Conservation (phyloP, 768 basidiomycete species). For the Gyrodon lividus region DNA sequence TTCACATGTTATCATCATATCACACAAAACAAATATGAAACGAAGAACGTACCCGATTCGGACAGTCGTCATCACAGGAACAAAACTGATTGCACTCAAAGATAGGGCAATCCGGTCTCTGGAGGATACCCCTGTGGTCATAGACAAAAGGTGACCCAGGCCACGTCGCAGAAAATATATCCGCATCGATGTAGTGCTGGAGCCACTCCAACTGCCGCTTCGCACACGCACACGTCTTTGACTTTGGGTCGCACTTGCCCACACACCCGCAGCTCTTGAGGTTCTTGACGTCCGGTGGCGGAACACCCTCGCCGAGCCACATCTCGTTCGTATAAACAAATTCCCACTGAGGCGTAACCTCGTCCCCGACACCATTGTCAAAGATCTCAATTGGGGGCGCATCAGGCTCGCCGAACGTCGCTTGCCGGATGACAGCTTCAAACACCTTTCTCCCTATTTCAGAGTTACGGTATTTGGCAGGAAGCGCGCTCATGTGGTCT, state of each 20-base stretch:
- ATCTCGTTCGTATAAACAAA: slow-evolving; percentile 85
- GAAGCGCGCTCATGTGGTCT: slow-evolving; percentile 61
- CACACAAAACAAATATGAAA: background rate
- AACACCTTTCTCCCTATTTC: slow-evolving; percentile 53
- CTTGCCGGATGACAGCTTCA: slow-evolving; percentile 62
- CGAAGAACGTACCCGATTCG: slow-evolving; percentile 58
- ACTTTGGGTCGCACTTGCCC: slow-evolving; percentile 73
- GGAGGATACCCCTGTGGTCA: slow-evolving; percentile 57
- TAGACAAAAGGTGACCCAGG: slow-evolving; percentile 64
- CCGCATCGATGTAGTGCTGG: slow-evolving; percentile 16
- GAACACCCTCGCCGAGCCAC: slow-evolving; percentile 70
- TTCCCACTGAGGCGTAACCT: slow-evolving; percentile 78
- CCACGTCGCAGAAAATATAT: slow-evolving; percentile 30
- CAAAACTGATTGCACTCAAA: slow-evolving; percentile 88
- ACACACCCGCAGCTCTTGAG: slow-evolving; percentile 72
- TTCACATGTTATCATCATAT: background rate
- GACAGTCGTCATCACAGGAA: slow-evolving; percentile 76
- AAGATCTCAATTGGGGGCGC: slow-evolving; percentile 65
- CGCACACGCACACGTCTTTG: slow-evolving; percentile 71
- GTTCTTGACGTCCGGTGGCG: slow-evolving; percentile 55
- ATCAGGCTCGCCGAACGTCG: slow-evolving; percentile 61
- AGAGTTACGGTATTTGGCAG: slow-evolving; percentile 38
- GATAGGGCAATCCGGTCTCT: slow-evolving; percentile 54
- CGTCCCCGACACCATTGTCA: slow-evolving; percentile 64
- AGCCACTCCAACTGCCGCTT: slow-evolving; percentile 48